phyloP scores from a whole-genome alignment of 2,329 filamentous ascomycete species.

The Ceratocystis smalleyi region DNA sequence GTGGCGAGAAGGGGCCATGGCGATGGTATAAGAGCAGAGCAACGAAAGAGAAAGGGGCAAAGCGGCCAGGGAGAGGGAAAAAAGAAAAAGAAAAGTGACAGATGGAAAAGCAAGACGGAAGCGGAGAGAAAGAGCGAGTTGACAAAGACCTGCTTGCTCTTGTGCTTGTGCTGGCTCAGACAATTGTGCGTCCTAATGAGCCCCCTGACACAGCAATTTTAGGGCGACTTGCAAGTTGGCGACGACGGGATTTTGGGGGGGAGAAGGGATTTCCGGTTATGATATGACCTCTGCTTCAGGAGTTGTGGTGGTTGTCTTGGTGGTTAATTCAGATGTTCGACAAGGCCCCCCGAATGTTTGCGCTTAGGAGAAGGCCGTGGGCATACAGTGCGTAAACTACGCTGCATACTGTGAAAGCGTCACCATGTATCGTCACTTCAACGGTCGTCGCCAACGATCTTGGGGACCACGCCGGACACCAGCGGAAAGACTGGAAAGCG shows the following conservation, averaged over 20 bases:
- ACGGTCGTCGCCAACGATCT: no score
- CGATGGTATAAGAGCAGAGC: constrained; percentile 1
- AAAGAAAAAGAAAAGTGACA: not conserved
- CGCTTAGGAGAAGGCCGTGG: constrained; percentile 1
- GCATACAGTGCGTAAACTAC: not conserved
- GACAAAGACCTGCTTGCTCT: not conserved
- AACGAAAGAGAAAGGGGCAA: not conserved
- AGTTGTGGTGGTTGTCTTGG: constrained; percentile 1
- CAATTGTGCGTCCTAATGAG: not conserved
- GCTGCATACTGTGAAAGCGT: not conserved
- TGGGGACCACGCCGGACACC: not conserved
- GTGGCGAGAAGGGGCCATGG: constrained; percentile 31
- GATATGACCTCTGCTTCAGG: not conserved
- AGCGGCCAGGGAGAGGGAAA: not conserved
- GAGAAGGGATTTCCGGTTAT: not conserved
- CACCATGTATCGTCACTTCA: not conserved
- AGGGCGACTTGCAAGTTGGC: not conserved
- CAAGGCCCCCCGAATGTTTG: constrained; percentile 3
- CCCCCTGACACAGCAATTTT: not conserved
- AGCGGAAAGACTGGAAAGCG: not conserved
- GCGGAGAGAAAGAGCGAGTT: not conserved
- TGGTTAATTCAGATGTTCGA: not conserved
- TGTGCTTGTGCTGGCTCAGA: not conserved
- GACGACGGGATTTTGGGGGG: not conserved
- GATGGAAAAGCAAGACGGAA: not conserved